phyloP scores from a whole-genome alignment of 768 basidiomycete species.

The Xanthoconium stramineum region DNA sequence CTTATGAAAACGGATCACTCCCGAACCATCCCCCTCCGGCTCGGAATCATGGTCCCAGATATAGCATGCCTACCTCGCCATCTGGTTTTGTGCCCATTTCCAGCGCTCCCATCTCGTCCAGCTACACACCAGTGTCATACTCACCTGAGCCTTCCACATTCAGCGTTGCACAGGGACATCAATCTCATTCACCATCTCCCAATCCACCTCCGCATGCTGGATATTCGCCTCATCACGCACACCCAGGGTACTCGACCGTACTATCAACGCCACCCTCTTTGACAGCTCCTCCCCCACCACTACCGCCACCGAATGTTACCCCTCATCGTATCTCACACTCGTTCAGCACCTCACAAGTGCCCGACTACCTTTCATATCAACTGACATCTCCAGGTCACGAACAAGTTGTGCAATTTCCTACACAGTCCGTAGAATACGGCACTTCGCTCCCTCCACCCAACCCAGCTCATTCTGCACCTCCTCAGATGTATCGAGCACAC shows the following conservation, averaged over 20 bases:
- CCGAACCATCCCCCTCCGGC: constrained; percentile 32
- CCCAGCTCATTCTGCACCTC: constrained; percentile 21
- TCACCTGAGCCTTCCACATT: constrained; percentile 31
- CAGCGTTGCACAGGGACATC: constrained; percentile 40
- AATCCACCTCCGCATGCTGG: constrained; percentile 14
- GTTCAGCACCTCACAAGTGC: constrained; percentile 25
- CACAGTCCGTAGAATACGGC: constrained; percentile 24
- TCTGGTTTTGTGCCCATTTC: constrained; percentile 67
- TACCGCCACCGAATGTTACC: constrained; percentile 10
- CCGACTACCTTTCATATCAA: constrained; percentile 26
- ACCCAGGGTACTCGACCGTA: constrained; percentile 11
- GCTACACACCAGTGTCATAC: constrained; percentile 36
- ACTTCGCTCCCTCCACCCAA: constrained; percentile 20
- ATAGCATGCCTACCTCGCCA: constrained; percentile 62
- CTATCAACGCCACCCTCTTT: constrained; percentile 11
- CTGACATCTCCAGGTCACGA: constrained; percentile 16
- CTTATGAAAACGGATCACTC: constrained; percentile 40
- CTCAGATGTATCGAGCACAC: constrained; percentile 23
- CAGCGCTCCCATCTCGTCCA: constrained; percentile 32
- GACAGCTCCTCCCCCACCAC: constrained; percentile 1
- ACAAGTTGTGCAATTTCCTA: constrained; percentile 22
- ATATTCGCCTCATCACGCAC: constrained; percentile 20
- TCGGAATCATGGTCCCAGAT: constrained; percentile 51
- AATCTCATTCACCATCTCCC: constrained; percentile 28
- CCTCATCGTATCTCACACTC: constrained; percentile 28